phyloP scores from a whole-genome alignment of 306 rosid genomes.

The Malus asiatica region DNA sequence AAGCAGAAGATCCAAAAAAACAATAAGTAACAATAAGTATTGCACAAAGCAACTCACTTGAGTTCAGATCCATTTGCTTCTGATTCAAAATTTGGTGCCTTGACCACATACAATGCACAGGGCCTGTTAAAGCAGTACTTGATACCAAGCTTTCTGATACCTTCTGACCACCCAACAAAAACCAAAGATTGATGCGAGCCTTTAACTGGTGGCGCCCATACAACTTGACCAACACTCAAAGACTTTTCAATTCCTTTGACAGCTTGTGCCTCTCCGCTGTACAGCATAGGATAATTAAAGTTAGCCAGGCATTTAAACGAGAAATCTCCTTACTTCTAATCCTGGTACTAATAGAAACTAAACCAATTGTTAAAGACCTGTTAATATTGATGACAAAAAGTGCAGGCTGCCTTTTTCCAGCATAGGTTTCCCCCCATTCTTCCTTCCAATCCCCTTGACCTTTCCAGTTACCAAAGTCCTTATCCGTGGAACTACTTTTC shows the following conservation, averaged over 20 bases:
- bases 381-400: constrained; percentile 53
- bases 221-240: too few relatives aligned
- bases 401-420: constrained; percentile 72
- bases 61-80: constrained; percentile 35
- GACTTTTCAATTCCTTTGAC: too few relatives aligned
- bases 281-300: too few relatives aligned
- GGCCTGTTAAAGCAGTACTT: constrained; percentile 80
- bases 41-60: constrained; percentile 41
- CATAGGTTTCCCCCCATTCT: constrained; percentile 87
- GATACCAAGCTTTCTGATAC: too few relatives aligned
- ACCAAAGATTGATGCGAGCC: too few relatives aligned
- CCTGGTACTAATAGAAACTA: background rate
- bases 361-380: constrained; percentile 33
- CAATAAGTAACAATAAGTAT: constrained; percentile 1
- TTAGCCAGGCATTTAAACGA: too few relatives aligned
- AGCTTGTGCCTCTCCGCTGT: too few relatives aligned
- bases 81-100: constrained; percentile 32
- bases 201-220: too few relatives aligned
- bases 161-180: too few relatives aligned
- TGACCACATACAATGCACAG: constrained; percentile 60
- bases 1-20: background rate
- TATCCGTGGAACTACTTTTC: constrained; percentile 39
- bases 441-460: constrained; percentile 82
- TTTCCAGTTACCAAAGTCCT: constrained; percentile 62
- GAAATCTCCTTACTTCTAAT: constrained; percentile 10